Conservation (phyloP, 495 filamentous ascomycete genomes). For the Penicillium canariense region DNA sequence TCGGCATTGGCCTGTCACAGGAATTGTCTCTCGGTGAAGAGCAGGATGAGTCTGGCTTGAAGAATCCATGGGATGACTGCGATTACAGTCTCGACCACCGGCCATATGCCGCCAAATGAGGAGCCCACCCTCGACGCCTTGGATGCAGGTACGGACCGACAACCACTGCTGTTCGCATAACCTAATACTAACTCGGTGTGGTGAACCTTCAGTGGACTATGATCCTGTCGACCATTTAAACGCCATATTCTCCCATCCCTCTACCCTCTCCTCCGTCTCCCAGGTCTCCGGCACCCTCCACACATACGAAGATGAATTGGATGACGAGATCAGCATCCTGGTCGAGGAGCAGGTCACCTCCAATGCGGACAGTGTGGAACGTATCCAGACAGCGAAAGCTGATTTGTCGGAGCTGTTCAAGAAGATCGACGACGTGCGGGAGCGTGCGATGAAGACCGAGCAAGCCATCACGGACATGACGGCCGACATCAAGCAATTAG, state of each 20-base stretch:
- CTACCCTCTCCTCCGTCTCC: conserved; percentile 75
- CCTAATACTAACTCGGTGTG: conserved; percentile 18
- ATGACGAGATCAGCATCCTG: conserved; percentile 71
- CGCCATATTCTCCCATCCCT: conserved; percentile 87
- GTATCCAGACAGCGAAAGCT: conserved; percentile 84
- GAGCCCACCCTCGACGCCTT: conserved; percentile 36
- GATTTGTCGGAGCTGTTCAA: conserved; percentile 88
- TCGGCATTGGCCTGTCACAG: conserved; percentile 21
- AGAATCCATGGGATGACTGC: conserved; percentile 43
- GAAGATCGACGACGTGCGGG: conserved; percentile 92
- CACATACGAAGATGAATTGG: conserved; percentile 79
- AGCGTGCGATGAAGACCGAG: conserved; percentile 86
- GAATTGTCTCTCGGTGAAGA: conserved; percentile 19
- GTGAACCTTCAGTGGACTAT: conserved; percentile 69
- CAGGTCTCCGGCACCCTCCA: conserved; percentile 69
- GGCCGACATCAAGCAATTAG: conserved; percentile 96
- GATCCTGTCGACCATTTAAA: conserved; percentile 93
- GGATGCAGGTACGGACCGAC: conserved; percentile 40
- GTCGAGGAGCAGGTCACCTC: conserved; percentile 80
- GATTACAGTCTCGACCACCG: conserved; percentile 33
- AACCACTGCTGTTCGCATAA: background rate
- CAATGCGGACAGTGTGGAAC: conserved; percentile 81
- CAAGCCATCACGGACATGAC: conserved; percentile 98
- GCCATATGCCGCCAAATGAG: conserved; percentile 43
- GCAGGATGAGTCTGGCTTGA: conserved; percentile 31